Evolutionary conservation across 345 rosid species (phyloP).

Genomic region (rapeseed (Brassica napus)): DNA sequence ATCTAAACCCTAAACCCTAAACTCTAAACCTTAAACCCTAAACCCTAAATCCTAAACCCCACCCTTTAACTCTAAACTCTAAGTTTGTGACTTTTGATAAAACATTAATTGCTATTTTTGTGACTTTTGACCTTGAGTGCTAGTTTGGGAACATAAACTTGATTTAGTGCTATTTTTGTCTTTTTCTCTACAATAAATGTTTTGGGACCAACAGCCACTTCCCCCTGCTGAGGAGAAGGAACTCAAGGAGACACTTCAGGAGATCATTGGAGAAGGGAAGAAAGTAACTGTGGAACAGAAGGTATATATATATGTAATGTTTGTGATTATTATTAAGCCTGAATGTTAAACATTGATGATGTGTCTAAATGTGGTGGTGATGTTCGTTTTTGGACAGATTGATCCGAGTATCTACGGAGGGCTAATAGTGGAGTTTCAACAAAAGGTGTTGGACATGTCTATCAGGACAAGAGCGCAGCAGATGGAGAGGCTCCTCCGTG

Average conservation of each 20-base stretch:
- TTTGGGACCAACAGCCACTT: slow-evolving; percentile 60
- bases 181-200: background rate
- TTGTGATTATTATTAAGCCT: background rate
- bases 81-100: no score
- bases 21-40: no score
- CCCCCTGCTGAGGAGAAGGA: slow-evolving; percentile 87
- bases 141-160: no score
- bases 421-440: slow-evolving; percentile 72
- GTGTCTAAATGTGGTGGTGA: background rate
- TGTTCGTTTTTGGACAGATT: slow-evolving; percentile 40
- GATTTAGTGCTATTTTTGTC: no score
- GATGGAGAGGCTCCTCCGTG: slow-evolving; percentile 93
- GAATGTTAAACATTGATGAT: background rate
- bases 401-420: slow-evolving; percentile 95
- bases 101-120: no score
- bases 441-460: slow-evolving; percentile 96
- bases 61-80: no score
- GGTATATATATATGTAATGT: slow-evolving; percentile 30
- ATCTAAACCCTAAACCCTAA: no score
- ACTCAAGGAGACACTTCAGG: slow-evolving; percentile 75
- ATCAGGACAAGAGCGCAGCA: slow-evolving; percentile 85
- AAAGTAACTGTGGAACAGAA: slow-evolving; percentile 73
- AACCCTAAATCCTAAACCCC: no score
- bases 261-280: slow-evolving; percentile 77
- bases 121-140: no score